Evolutionary conservation across 176 grass and related monocot genomes (phyloP).

Genomic region (Alopecurus myosuroides): DNA sequence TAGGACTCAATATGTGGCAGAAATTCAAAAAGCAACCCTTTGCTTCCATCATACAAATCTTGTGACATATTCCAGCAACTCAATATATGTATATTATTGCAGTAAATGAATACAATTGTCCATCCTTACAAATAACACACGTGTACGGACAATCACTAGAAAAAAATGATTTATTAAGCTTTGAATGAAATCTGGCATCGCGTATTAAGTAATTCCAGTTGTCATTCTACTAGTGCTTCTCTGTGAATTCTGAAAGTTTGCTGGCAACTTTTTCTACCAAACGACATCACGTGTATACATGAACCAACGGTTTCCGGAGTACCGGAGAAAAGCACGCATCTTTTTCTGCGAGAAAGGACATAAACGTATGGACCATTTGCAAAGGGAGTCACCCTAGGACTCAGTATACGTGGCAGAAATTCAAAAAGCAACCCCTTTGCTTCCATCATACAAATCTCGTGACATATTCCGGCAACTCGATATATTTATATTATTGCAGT

Average conservation of each 20-base stretch:
- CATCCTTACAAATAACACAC: neutral
- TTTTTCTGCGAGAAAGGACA: neutral
- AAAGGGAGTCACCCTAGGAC: neutral
- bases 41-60: neutral
- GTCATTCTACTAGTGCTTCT: neutral
- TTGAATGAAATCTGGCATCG: too few species aligned
- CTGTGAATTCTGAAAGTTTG: too few species aligned
- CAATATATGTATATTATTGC: too few species aligned
- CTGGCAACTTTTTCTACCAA: neutral
- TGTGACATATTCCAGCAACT: too few species aligned
- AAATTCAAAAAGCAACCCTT: neutral
- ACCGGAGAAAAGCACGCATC: neutral
- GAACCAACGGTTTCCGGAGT: neutral
- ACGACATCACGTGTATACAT: neutral
- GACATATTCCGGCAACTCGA: too few species aligned
- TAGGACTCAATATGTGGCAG: neutral
- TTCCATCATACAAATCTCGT: neutral
- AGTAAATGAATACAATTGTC: too few species aligned
- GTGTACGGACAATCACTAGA: too few species aligned
- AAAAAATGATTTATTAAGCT: too few species aligned
- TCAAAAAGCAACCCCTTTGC: neutral
- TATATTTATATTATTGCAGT: rapidly evolving
- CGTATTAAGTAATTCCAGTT: too few species aligned
- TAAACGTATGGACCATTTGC: neutral
- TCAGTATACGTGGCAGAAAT: neutral